Conservation (phyloP, 2,329 filamentous ascomycete genomes). For the Drechmeria coniospora region DNA sequence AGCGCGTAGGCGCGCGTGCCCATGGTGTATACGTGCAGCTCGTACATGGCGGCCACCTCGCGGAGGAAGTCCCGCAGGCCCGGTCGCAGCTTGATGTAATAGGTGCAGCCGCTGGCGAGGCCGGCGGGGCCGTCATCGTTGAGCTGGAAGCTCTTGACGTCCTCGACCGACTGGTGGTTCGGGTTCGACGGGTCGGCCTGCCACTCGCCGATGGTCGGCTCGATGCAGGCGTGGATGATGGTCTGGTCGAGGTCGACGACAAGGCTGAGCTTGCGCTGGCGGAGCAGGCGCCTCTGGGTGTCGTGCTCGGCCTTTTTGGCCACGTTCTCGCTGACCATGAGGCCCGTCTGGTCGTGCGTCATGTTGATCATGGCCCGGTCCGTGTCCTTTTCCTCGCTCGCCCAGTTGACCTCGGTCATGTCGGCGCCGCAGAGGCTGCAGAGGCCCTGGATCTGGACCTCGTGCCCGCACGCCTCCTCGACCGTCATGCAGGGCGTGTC, state of each 20-base stretch:
- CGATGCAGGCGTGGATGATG: constrained; percentile 94
- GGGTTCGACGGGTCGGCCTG: constrained; percentile 76
- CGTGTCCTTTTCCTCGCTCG: constrained; percentile 62
- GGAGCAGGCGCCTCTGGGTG: constrained; percentile 66
- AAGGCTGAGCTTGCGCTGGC: constrained; percentile 70
- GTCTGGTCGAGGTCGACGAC: constrained; percentile 97
- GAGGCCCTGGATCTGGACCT: constrained; percentile 78
- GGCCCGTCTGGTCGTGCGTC: constrained; percentile 75
- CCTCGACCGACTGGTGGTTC: constrained; percentile 79
- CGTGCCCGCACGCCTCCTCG: constrained; percentile 81
- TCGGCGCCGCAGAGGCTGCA: constrained; percentile 90
- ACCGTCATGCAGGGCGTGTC: constrained; percentile 55
- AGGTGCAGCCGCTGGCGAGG: constrained; percentile 61
- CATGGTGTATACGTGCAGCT: constrained; percentile 98
- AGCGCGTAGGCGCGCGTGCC: constrained; percentile 92
- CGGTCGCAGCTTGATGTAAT: constrained; percentile 96
- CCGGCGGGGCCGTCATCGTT: constrained; percentile 68
- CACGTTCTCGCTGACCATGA: constrained; percentile 72
- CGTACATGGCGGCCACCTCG: constrained; percentile 65
- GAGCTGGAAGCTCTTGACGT: constrained; percentile 78
- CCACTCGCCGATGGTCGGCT: constrained; percentile 93
- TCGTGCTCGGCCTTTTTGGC: constrained; percentile 74
- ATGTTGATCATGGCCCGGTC: constrained; percentile 87
- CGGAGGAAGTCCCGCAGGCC: constrained; percentile 70
- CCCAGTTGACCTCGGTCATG: constrained; percentile 84